Evolutionary conservation across 2,329 filamentous ascomycete species (phyloP).

Genomic region (Nigrospora oryzae): DNA sequence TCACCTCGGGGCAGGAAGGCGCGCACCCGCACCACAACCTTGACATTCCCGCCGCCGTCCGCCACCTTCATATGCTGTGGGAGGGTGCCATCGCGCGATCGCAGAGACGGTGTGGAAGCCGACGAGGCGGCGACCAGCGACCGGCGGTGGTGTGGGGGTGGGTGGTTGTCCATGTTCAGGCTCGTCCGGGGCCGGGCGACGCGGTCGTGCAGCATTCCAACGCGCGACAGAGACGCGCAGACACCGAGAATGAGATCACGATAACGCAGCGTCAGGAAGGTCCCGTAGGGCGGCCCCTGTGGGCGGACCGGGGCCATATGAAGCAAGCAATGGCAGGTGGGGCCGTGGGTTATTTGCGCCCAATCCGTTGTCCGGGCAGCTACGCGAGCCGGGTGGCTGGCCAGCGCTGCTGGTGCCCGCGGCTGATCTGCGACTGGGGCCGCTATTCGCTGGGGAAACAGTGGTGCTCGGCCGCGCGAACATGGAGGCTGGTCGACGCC

Average conservation of each 20-base stretch:
- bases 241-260: conserved; percentile 12
- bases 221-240: conserved; percentile 1
- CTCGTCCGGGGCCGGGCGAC: neutral
- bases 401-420: too few species aligned
- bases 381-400: too few species aligned
- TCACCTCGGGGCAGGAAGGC: conserved; percentile 72
- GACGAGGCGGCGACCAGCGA: conserved; percentile 37
- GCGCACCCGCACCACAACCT: conserved; percentile 73
- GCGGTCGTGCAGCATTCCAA: conserved; percentile 1
- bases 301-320: neutral
- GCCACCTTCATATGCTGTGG: conserved; percentile 47
- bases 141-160: neutral
- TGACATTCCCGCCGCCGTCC: conserved; percentile 66
- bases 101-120: conserved; percentile 71
- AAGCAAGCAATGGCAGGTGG: too few species aligned
- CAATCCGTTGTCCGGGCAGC: too few species aligned
- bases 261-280: conserved; percentile 14
- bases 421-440: too few species aligned
- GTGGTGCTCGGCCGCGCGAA: too few species aligned
- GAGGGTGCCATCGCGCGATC: conserved; percentile 61
- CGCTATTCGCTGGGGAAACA: too few species aligned
- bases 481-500: too few species aligned
- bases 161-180: neutral
- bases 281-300: conserved; percentile 9
- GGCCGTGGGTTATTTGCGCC: too few species aligned